Evolutionary conservation across 768 basidiomycete genomes (phyloP), one percentile per base, ranked within the genome.

Genomic region (Russula vinacea): DNA sequence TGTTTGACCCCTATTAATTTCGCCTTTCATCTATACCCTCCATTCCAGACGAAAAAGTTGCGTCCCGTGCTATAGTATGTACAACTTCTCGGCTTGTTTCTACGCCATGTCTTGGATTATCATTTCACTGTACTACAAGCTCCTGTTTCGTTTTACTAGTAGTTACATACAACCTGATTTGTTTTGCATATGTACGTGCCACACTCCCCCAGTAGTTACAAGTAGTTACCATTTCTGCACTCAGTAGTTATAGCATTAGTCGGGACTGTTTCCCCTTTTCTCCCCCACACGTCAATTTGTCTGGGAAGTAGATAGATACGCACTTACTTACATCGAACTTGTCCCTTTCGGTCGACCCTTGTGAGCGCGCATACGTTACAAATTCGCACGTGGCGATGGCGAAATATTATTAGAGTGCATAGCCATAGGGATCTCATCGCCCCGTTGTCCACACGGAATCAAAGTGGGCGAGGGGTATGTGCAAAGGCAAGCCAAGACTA

Each of bases 1-100:
- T 68, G 92, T 98, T 54, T 96, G 78, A 77, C 56, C 45, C 14
- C 29, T 17, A 44, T 59, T 35, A 6, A 58, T 40, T 17, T 24
- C 16, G 45, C 39, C 37, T 39, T n/a, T 39, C 52, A 47, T 58
- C 54, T 58, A 65, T 65, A 56, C 64, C 59, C 33, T 42, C 50
- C 40, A 49, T 44, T n/a, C 40, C 32, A 8, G 54, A 56, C 52
- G 42, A 47, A 65, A 56, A 57, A 56, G 51, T 61, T 54, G n/a
- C 37, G 29, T 58, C 14, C 40, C 50, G 50, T 49, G 57, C 42
- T 58, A 57, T 22, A 57, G 44, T 35, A 37, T 66, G 57, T 58
- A 54, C 62, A 51, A 66, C 52, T 40, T 40, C 26, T 51, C 56
- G 56, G 53, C 52, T 29, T 55, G 51, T 58, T 58, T 58, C 62